Evolutionary conservation across 805 yeast genomes (phyloP).

Genomic region (Ogataea glucozyma): DNA sequence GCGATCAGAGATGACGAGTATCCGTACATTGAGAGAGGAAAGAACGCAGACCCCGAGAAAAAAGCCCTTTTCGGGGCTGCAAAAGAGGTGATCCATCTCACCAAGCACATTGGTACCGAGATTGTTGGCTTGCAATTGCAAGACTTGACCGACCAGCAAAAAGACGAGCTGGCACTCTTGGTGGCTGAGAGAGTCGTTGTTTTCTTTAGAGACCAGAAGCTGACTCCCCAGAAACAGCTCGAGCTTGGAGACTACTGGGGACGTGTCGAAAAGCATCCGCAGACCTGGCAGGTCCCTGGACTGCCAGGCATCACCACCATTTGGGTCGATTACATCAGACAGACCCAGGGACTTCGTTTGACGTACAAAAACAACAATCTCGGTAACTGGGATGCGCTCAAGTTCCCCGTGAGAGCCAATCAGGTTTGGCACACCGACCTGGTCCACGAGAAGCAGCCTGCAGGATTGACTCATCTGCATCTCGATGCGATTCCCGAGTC

Average conservation of each 20-base stretch:
- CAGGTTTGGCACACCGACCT: constrained; percentile 54
- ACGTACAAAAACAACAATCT: constrained; percentile 21
- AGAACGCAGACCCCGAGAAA: constrained; percentile 41
- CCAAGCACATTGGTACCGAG: constrained; percentile 49
- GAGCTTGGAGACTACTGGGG: constrained; percentile 48
- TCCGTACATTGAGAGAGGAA: constrained; percentile 35
- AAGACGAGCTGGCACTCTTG: constrained; percentile 46
- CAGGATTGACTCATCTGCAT: constrained; percentile 51
- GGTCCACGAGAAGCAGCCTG: constrained; percentile 52
- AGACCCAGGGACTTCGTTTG: constrained; percentile 21
- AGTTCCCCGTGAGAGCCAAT: constrained; percentile 22
- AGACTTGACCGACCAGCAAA: constrained; percentile 42
- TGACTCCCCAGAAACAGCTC: constrained; percentile 43
- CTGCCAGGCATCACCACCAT: constrained; percentile 40
- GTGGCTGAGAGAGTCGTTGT: constrained; percentile 50
- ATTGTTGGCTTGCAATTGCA: constrained; percentile 46
- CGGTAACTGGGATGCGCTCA: constrained; percentile 22
- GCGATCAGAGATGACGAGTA: constrained; percentile 35
- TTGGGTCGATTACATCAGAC: constrained; percentile 39
- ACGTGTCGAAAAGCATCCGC: constrained; percentile 41
- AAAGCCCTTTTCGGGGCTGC: constrained; percentile 43
- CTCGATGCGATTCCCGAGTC: constrained; percentile 47
- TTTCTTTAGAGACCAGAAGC: constrained; percentile 49
- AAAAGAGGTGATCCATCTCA: constrained; percentile 41
- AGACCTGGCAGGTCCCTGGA: constrained; percentile 36